Evolutionary conservation across 2,329 filamentous ascomycete genomes (phyloP).

Genomic region (Calonectria hongkongensis): DNA sequence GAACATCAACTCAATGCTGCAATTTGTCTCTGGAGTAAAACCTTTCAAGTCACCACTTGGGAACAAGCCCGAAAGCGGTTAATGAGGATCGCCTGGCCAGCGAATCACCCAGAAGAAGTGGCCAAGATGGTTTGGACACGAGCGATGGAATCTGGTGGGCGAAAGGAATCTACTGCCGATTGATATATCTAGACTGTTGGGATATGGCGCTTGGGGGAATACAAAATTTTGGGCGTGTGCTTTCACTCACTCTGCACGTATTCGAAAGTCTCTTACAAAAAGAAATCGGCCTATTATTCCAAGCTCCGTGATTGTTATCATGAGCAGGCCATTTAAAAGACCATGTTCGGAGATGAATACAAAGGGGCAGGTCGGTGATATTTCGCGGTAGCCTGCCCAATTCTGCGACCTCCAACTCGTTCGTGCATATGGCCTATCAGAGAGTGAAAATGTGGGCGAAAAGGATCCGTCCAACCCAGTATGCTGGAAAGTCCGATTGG

Average conservation of each 20-base stretch:
- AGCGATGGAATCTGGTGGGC: not conserved
- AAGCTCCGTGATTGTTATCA: not conserved
- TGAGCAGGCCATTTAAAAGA: not conserved
- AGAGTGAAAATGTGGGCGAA: too few species aligned
- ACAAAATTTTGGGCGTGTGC: not conserved
- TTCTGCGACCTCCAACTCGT: too few species aligned
- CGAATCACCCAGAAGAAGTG: not conserved
- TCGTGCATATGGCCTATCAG: too few species aligned
- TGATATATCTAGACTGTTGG: not conserved
- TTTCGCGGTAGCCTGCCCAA: too few species aligned
- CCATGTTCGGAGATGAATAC: too few species aligned
- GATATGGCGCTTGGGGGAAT: not conserved
- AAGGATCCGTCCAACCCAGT: too few species aligned
- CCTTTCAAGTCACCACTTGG: not conserved
- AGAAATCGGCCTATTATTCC: not conserved
- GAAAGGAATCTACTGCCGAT: not conserved
- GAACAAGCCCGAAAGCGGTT: not conserved
- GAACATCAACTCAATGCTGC: not conserved
- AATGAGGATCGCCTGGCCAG: not conserved
- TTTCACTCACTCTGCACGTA: not conserved
- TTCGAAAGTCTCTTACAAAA: not conserved
- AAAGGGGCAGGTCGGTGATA: too few species aligned
- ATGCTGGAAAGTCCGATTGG: not conserved
- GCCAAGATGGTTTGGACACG: not conserved
- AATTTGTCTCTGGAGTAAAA: slow-evolving; percentile 1